These are phyloP conservation scores for Podospora comata DNA, from an alignment of 495 filamentous ascomycete species.

Conservation along the genomic window DNA sequence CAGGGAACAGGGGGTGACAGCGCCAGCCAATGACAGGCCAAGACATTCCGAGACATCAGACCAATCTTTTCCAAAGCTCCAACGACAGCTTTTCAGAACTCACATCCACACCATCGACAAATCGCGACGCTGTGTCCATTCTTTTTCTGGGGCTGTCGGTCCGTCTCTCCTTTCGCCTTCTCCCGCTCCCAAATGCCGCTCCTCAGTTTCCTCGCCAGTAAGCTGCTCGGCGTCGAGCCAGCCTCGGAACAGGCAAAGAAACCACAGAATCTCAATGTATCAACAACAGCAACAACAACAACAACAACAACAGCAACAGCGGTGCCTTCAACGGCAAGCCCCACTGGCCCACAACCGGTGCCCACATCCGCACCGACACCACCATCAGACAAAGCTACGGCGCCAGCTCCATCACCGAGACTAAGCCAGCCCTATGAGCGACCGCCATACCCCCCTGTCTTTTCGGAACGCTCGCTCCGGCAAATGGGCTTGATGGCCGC, in stretches of 20 bases:
- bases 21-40: not conserved
- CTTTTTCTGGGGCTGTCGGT: too few relatives aligned
- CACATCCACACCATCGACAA: conserved; percentile 4
- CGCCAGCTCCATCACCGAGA: not conserved
- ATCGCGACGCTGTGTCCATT: not conserved
- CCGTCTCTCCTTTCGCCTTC: too few relatives aligned
- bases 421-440: not conserved
- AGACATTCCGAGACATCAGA: not conserved
- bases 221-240: not conserved
- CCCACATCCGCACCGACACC: conserved; percentile 5
- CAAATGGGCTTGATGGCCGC: conserved; percentile 52
- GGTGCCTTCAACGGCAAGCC: not conserved
- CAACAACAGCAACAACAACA: not conserved
- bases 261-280: not conserved
- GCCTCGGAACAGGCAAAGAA: not conserved
- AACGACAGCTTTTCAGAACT: not conserved
- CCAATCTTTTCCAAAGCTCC: conserved; percentile 3
- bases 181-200: not conserved
- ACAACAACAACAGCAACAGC: not conserved
- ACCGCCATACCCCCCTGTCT: conserved; percentile 15
- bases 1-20: not conserved
- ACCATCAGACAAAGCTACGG: not conserved
- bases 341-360: not conserved
- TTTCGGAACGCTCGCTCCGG: conserved; percentile 24
- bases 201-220: not conserved